Conservation (phyloP, 805 yeast species). For the Lipomyces anomalus region DNA sequence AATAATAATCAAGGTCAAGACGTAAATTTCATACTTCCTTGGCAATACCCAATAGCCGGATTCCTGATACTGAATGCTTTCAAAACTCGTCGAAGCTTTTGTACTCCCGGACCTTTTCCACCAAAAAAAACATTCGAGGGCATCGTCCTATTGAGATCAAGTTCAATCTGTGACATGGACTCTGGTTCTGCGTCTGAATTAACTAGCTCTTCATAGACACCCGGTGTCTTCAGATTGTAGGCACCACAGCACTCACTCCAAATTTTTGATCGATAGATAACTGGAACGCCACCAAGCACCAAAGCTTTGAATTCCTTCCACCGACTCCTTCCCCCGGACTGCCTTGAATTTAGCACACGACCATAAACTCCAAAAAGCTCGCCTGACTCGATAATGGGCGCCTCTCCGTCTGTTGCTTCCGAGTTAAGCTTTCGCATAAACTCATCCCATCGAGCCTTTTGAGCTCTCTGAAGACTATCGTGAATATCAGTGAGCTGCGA, state of each 20-base stretch:
- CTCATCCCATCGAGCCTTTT: conserved; percentile 43
- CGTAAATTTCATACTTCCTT: conserved; percentile 36
- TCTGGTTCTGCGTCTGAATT: conserved; percentile 25
- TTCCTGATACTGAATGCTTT: conserved; percentile 46
- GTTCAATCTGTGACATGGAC: conserved; percentile 45
- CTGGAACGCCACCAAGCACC: conserved; percentile 46
- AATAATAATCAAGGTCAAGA: neutral
- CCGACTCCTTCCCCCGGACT: conserved; percentile 16
- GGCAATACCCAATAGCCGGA: conserved; percentile 50
- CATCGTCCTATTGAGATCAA: conserved; percentile 52
- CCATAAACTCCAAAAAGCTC: conserved; percentile 41
- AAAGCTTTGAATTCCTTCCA: conserved; percentile 35
- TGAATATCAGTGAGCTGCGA: conserved; percentile 41
- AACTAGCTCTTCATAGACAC: conserved; percentile 39
- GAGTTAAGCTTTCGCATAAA: conserved; percentile 36
- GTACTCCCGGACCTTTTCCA: conserved; percentile 50
- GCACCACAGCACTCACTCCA: conserved; percentile 57
- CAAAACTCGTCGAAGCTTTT: conserved; percentile 42
- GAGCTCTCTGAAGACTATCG: conserved; percentile 39
- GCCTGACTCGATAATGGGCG: conserved; percentile 28
- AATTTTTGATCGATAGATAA: conserved; percentile 41
- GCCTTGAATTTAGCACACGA: conserved; percentile 30
- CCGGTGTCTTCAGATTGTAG: conserved; percentile 40
- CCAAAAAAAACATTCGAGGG: conserved; percentile 50
- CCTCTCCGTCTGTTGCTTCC: conserved; percentile 26